Percentiles rank a stretch among this genome's conserved stretches.
Evolutionary conservation across 139 green algal genomes (phyloP).

Genomic region (Micromonas pusilla): DNA sequence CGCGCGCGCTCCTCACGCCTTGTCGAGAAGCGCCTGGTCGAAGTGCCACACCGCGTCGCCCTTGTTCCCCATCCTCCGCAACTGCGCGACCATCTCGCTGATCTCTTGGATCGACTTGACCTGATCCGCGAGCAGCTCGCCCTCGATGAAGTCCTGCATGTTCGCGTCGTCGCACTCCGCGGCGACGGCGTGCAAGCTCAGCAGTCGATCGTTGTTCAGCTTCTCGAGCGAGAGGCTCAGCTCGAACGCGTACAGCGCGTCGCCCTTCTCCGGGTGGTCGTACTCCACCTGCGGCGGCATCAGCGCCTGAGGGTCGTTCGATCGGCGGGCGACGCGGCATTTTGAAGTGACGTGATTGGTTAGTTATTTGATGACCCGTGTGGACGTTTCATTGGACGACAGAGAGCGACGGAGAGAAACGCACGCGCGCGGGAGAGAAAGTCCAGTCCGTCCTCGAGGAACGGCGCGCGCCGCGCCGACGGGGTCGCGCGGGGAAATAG

Average conservation of each 20-base stretch:
- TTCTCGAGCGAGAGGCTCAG: constrained; percentile 89
- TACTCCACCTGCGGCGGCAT: constrained; percentile 77
- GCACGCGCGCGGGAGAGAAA: no score
- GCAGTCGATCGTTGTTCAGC: constrained; percentile 87
- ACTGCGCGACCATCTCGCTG: constrained; percentile 74
- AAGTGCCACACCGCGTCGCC: constrained; percentile 77
- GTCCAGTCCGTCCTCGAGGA: no score
- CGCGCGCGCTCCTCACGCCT: no score
- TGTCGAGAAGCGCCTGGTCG: constrained; percentile 47
- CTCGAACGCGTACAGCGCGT: constrained; percentile 90
- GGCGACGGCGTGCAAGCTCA: constrained; percentile 61
- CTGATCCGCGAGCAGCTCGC: constrained; percentile 49
- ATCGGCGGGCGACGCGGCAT: no score
- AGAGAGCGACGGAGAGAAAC: no score
- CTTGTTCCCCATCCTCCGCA: constrained; percentile 82
- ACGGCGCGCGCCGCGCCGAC: no score
- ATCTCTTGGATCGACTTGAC: constrained; percentile 73
- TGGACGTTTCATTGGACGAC: no score
- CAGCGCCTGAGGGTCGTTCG: no score
- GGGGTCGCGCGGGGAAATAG: no score
- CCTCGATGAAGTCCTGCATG: constrained; percentile 81
- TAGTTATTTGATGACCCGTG: no score
- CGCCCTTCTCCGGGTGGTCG: constrained; percentile 62
- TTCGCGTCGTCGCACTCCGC: constrained; percentile 64
- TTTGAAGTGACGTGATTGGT: no score